Conservation (phyloP, 257 asterid species). For the Agastache rugosa region DNA sequence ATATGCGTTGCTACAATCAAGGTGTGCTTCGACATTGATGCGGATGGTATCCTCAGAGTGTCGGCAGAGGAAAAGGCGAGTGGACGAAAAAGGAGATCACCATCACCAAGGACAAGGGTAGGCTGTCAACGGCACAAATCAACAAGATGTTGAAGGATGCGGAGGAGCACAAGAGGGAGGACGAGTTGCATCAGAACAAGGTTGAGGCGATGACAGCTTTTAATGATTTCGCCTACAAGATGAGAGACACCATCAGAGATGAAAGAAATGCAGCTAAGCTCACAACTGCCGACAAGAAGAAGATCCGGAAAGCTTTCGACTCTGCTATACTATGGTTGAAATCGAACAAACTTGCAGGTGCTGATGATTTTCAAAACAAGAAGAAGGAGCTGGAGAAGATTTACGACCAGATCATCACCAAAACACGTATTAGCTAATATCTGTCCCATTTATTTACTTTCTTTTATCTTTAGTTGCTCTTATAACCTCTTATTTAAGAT, state of each 20-base stretch:
- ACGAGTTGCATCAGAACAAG: slow-evolving; percentile 20
- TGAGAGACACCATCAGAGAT: too few species aligned
- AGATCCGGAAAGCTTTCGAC: slow-evolving; percentile 26
- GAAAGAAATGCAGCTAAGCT: slow-evolving; percentile 22
- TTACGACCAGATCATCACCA: too few species aligned
- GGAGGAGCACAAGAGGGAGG: too few species aligned
- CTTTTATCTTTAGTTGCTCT: too few species aligned
- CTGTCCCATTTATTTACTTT: too few species aligned
- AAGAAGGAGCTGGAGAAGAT: too few species aligned
- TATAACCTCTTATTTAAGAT: too few species aligned
- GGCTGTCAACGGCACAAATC: neutral
- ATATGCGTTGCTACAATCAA: neutral
- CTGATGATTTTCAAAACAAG: too few species aligned
- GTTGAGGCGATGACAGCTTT: slow-evolving; percentile 24
- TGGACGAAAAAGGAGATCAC: slow-evolving; percentile 31
- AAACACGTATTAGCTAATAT: too few species aligned
- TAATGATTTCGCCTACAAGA: slow-evolving; percentile 24
- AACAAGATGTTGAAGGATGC: too few species aligned
- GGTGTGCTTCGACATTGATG: slow-evolving; percentile 17
- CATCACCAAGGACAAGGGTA: slow-evolving; percentile 34
- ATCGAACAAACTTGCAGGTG: too few species aligned
- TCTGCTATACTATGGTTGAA: neutral
- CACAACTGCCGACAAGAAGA: neutral
- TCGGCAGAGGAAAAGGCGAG: slow-evolving; percentile 26
- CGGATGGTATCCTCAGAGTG: slow-evolving; percentile 23